Evolutionary conservation across 2,329 filamentous ascomycete genomes (phyloP), one percentile per base, ranked within the genome.

Genomic region (Bipolaris gigantea): DNA sequence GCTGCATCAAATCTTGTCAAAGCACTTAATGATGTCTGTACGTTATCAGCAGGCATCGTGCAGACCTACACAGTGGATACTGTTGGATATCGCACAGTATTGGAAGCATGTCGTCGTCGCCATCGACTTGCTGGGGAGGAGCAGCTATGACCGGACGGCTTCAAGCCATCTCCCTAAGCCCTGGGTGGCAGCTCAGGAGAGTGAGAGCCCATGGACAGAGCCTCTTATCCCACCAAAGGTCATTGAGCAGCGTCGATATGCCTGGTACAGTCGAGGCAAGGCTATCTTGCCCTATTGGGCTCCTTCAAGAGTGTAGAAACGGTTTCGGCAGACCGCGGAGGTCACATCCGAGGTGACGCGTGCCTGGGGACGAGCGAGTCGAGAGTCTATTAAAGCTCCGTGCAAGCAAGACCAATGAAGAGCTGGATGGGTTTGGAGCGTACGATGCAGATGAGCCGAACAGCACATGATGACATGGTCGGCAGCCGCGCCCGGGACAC

Each of bases 401-500:
- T 25, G n/a, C 11, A n/a, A 33, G 13, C 3, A 13, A 50, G 33
- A 36, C 13, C 16, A 41, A 16, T 6, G 32, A 30, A 4, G 18
- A 33, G 34, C 38, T 41, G 32, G 42, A 15, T 15, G 30, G 8
- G 30, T 27, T 5, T 32, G 9, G 38, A 32, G 11, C 34, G n/a
- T 49, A 15, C 18, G n/a, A 33, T 11, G 39, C 30, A 25, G 34
- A 40, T 40, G 25, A 32, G 47, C 16, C 42, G 34, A 33, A 16
- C 32, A 30, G 23, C 16, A 33, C 41, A 43, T 19, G 32, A 45
- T 11, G 19, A 27, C 51, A 39, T 33, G 27, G 30, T 38, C 27
- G 35, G 47, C 19, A 40, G 51, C 30, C 18, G 40, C 51, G 41
- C 43, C 47, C 40, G 27, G 50, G 35, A 32, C 30, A 30, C 47